phyloP scores from a whole-genome alignment of 495 filamentous ascomycete genomes.

The Cairneyella variabilis region DNA sequence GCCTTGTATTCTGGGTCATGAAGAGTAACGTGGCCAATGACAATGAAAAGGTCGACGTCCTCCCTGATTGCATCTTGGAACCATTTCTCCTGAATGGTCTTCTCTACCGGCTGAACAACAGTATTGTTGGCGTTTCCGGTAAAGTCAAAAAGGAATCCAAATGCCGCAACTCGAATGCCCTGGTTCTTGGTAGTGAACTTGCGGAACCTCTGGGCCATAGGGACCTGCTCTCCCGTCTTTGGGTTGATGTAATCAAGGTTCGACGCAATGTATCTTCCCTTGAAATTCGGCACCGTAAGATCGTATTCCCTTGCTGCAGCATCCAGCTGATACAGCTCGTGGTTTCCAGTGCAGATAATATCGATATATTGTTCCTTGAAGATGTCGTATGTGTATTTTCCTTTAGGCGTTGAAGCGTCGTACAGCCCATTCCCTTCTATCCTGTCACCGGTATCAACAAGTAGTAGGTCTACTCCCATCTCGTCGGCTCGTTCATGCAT shows the following conservation, averaged over 20 bases:
- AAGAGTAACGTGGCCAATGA: slow-evolving; percentile 82
- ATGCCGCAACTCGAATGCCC: slow-evolving; percentile 75
- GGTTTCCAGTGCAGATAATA: slow-evolving; percentile 85
- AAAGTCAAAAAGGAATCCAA: slow-evolving; percentile 96
- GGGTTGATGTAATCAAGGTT: slow-evolving; percentile 88
- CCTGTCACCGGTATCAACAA: slow-evolving; percentile 91
- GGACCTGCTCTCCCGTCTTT: slow-evolving; percentile 60
- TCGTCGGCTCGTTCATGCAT: slow-evolving; percentile 75
- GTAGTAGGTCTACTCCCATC: slow-evolving; percentile 73
- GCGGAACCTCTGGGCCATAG: slow-evolving; percentile 76
- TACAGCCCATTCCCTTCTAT: slow-evolving; percentile 97
- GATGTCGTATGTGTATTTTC: slow-evolving; percentile 82
- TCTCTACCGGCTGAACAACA: slow-evolving; percentile 69
- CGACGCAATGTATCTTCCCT: slow-evolving; percentile 73
- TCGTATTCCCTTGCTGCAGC: slow-evolving; percentile 74
- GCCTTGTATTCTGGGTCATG: slow-evolving; percentile 71
- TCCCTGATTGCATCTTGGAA: slow-evolving; percentile 83
- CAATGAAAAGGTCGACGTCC: slow-evolving; percentile 82
- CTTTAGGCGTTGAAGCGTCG: slow-evolving; percentile 83
- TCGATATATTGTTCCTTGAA: slow-evolving; percentile 79
- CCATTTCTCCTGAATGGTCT: slow-evolving; percentile 80
- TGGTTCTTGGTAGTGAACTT: slow-evolving; percentile 89
- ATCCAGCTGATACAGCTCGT: slow-evolving; percentile 83
- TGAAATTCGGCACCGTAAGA: slow-evolving; percentile 74
- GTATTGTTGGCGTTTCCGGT: slow-evolving; percentile 86